Evolutionary conservation across 768 basidiomycete species (phyloP), one percentile per base, ranked within the genome.

Genomic region (Royoungia palumana): DNA sequence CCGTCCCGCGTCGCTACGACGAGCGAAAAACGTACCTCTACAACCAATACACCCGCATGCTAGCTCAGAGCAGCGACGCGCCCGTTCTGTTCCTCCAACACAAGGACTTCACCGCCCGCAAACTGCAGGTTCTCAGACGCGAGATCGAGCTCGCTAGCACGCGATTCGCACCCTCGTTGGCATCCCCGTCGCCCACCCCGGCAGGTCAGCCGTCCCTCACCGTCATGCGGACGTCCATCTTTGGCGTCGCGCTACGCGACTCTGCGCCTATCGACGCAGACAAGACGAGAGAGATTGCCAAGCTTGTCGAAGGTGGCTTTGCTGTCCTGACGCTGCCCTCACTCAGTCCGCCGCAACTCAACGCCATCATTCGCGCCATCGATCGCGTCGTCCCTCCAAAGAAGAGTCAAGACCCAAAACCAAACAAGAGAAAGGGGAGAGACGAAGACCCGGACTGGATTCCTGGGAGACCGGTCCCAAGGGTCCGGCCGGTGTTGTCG

Each of bases 21-120:
- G 80, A 82, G 63, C 86, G 88, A 65, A 96, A 94, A 67, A 75
- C 82, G 2, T 84, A 81, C 68, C 83, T 91, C 65, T 90, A 84
- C 71, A 77, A 81, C 71, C 83, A 86, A 69, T 93, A 93, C 75
- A 73, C 77, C 48, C 77, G 76, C 59, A 80, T 95, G 54, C 77
- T 95, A 60, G 68, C 79, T 49, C 70, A 74, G 45, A 79, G 78
- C 63, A 58, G 68, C 20, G 66, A 73, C 32, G 73, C 81, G 0
- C 84, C 91, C 27, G 71, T 93, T 63, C 72, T 96, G 55, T 77
- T 95, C 69, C 81, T 95, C 51, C 77, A 82, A 44, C 90, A 92
- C 66, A 74, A 78, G 53, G 84, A 89, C 54, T 87, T 94, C 62
- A 73, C 81, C 24, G 81, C 87, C 3, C 73, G 78, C 35, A 77